Conservation (phyloP, 805 yeast genomes). For the Metschnikowia colocasiae region DNA sequence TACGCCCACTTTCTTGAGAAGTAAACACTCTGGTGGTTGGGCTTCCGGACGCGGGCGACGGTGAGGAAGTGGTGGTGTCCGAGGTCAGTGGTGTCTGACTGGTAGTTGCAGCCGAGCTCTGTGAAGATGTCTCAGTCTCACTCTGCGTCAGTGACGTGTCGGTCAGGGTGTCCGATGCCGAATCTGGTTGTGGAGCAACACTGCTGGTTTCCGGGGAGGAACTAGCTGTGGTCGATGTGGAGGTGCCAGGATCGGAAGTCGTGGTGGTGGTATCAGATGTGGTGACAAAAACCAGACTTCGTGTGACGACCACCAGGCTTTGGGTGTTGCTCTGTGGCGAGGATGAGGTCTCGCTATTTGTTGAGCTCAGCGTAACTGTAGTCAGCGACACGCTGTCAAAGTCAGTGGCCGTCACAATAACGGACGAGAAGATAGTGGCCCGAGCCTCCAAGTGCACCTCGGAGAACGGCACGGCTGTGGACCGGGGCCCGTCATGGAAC, state of each 20-base stretch:
- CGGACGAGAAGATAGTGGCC: neutral
- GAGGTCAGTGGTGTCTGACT: neutral
- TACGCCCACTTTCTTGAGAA: constrained; percentile 35
- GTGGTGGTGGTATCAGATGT: neutral
- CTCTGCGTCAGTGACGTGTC: neutral
- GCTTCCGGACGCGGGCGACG: constrained; percentile 5
- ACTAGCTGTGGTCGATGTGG: neutral
- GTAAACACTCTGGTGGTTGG: constrained; percentile 24
- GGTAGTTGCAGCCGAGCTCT: neutral
- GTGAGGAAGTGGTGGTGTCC: neutral
- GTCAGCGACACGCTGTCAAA: neutral
- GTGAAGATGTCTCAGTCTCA: no score
- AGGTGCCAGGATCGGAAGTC: neutral
- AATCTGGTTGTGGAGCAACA: neutral
- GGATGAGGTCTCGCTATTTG: neutral
- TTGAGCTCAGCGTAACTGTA: neutral
- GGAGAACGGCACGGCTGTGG: neutral
- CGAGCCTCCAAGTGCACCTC: neutral
- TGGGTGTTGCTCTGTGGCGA: neutral
- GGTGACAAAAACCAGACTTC: neutral
- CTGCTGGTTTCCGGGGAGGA: neutral
- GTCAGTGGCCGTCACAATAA: neutral
- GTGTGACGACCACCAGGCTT: neutral
- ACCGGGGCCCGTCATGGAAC: neutral
- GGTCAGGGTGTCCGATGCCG: neutral